Base-by-base conservation (phyloP, 73 alveolate genomes). In the Effrenium voratum region DNA sequence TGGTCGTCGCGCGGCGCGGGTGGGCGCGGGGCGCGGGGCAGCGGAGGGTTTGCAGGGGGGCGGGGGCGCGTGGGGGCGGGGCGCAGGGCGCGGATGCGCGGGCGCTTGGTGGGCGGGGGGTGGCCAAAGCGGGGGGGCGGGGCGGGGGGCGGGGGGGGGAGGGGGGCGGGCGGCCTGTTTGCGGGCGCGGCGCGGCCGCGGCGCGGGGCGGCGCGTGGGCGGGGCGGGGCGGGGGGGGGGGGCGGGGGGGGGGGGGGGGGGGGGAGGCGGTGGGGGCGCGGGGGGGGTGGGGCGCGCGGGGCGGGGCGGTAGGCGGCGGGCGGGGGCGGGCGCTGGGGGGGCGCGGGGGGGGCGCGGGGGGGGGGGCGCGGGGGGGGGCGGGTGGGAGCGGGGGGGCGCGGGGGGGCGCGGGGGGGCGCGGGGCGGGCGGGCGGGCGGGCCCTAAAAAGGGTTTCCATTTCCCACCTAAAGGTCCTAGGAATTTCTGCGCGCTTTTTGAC, bases 11-110 rank as follows among this genome's bases (percentile, higher is more conserved):
- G n/a, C n/a, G n/a, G n/a, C n/a, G n/a, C n/a, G n/a, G n/a, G n/a
- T n/a, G n/a, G n/a, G n/a, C n/a, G n/a, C n/a, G n/a, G n/a, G n/a
- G n/a, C n/a, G n/a, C n/a, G n/a, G n/a, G n/a, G n/a, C n/a, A n/a
- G n/a, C n/a, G n/a, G n/a, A n/a, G n/a, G n/a, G n/a, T n/a, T 52
- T 52, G 10, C 19, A 52, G 66, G 19, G 19, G 66, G 66, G 28
- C 28, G 66, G 66, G 66, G 66, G 66, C 28, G 66, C 66, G 66
- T 19, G 66, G 66, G 66, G 28, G 66, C 66, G 66, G 66, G 66
- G 66, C 66, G 66, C 66, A n/a, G n/a, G 66, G 66, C 66, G 66
- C 66, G 66, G 66, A 52, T 19, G 66, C 66, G 66, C 66, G 66
- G 10, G 66, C 66, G 66, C 66, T 19, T 19, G 66, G 66, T 10